Evolutionary conservation across 768 basidiomycete genomes (phyloP), one percentile per base, ranked within the genome.

Genomic region (Naematelia encephala): DNA sequence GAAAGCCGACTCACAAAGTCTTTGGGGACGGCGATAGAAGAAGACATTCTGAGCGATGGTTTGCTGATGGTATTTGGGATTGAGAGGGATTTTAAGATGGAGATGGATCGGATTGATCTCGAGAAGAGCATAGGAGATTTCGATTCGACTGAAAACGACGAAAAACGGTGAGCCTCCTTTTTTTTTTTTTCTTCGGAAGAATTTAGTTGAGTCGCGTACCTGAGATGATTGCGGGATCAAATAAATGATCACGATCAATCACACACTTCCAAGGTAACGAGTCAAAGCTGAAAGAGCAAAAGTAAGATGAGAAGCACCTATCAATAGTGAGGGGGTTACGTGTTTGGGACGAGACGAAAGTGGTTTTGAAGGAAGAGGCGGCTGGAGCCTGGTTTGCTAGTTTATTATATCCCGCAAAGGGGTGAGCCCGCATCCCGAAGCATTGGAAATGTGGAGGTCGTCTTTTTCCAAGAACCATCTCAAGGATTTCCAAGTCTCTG

Each of bases 1-100:
- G 25, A 16, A 23, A 16, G 62, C 14, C 43, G 30, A 65, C 76
- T 66, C 54, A 77, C 76, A 61, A 79, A 80, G 74, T 80, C 79
- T 51, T 64, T 69, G 42, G 79, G 79, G 58, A 79, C 67, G 56
- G 79, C 76, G 60, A 80, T 65, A 11, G 78, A 70, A 39, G 78
- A 74, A 39, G 74, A 71, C 68, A 74, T 72, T 61, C 76, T 73
- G 70, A 68, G 43, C 0, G 61, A 54, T 44, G 10, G n/a, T 54
- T 45, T 51, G 55, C 22, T 57, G 53, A 47, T 30, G 28, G 51
- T 44, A 21, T 54, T 50, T 14, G 34, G n/a, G 19, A 11, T 10
- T 34, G 30, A 53, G 43, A 46, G 51, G 14, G 51, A 23, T 14
- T 53, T 51, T 26, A 23, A 28, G 49, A 51, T 51, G 27, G 26